Conservation (phyloP, 306 rosid species). For the Prunus davidiana region DNA sequence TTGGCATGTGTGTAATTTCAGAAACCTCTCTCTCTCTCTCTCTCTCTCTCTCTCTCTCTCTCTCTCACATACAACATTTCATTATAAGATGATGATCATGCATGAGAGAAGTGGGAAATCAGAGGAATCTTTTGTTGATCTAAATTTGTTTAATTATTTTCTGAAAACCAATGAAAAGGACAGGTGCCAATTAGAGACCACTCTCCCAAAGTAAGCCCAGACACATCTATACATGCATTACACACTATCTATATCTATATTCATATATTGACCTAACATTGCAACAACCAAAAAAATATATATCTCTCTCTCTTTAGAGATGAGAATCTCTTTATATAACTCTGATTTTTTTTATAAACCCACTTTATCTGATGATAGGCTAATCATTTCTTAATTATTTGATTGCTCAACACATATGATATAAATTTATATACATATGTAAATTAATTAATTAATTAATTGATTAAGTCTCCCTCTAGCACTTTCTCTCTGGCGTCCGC, state of each 20-base stretch:
- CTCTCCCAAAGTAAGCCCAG: slow-evolving; percentile 32
- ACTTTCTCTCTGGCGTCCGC: slow-evolving; percentile 7
- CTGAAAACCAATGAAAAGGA: slow-evolving; percentile 33
- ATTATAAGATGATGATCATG: neutral
- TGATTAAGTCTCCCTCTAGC: neutral
- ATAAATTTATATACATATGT: neutral
- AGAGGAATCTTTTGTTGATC: slow-evolving; percentile 46
- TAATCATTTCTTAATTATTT: slow-evolving; percentile 26
- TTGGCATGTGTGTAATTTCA: neutral
- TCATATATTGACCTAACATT: slow-evolving; percentile 8
- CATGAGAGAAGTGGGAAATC: slow-evolving; percentile 36
- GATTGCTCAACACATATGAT: neutral
- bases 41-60: neutral
- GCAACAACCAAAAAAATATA: neutral
- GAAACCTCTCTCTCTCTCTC: neutral
- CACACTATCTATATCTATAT: neutral
- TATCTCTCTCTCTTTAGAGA: neutral
- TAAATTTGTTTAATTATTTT: slow-evolving; percentile 12
- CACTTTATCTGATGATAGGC: slow-evolving; percentile 37
- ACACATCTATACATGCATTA: slow-evolving; percentile 4
- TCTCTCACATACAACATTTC: too few relatives aligned
- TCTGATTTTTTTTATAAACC: slow-evolving; percentile 6
- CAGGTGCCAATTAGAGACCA: slow-evolving; percentile 30
- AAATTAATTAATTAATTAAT: neutral
- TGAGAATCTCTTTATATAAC: slow-evolving; percentile 22